These are phyloP conservation scores for Colletotrichum musae DNA, from an alignment of 2,329 filamentous ascomycete genomes.

Conservation along the genomic window DNA sequence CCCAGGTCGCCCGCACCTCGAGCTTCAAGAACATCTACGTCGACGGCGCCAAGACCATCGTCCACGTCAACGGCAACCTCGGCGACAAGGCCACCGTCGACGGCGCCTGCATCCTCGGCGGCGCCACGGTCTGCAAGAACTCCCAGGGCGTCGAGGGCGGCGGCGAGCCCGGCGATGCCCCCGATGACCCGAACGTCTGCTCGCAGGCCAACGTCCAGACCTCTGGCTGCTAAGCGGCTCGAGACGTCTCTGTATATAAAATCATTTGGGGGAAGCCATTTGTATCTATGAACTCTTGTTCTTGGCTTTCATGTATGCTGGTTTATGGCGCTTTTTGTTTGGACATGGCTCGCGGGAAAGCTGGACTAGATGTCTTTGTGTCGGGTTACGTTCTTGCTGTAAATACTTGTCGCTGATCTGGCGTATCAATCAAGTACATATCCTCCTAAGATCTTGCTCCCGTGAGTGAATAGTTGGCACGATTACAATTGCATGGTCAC, in stretches of 20 bases:
- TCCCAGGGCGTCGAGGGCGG: constrained; percentile 54
- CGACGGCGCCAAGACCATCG: constrained; percentile 50
- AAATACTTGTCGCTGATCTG: constrained; percentile 14
- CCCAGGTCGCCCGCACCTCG: constrained; percentile 46
- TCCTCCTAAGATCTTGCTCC: neutral
- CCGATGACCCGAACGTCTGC: constrained; percentile 27
- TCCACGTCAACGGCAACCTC: constrained; percentile 52
- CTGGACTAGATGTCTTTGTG: constrained; percentile 4
- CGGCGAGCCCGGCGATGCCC: constrained; percentile 49
- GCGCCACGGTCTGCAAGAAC: constrained; percentile 36
- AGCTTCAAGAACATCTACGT: constrained; percentile 48
- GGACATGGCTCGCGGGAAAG: neutral
- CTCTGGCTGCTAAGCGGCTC: constrained; percentile 26
- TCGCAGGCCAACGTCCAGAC: constrained; percentile 29
- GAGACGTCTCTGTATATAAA: neutral
- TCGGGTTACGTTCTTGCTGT: constrained; percentile 14
- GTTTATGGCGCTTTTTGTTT: neutral
- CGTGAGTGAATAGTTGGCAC: neutral
- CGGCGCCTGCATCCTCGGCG: constrained; percentile 36
- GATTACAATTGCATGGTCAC: neutral
- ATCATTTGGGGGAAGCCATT: neutral
- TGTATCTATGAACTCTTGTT: neutral
- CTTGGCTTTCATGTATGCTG: neutral
- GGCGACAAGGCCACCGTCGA: constrained; percentile 43
- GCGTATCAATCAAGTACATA: constrained; percentile 28